Evolutionary conservation across 768 basidiomycete species (phyloP).

Genomic region (Royoungia palumana): DNA sequence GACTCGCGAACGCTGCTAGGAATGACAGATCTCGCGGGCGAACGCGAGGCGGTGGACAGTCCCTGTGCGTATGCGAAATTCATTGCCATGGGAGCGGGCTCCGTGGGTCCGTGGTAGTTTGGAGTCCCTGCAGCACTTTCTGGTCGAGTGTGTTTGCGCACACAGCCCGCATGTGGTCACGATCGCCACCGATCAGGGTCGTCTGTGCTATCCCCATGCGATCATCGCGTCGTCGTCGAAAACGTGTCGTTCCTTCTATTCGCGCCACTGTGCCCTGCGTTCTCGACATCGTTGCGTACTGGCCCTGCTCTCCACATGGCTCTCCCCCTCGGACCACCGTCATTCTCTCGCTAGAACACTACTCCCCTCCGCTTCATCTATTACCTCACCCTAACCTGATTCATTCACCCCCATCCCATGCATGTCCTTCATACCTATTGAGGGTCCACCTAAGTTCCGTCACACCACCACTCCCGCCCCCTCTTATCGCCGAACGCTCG

Average conservation of each 20-base stretch:
- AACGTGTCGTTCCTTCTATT: slow-evolving; percentile 19
- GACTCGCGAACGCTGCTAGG: too few species aligned
- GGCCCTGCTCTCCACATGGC: too few species aligned
- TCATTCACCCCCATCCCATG: slow-evolving; percentile 49
- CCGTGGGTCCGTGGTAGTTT: slow-evolving; percentile 11
- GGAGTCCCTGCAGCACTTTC: not conserved
- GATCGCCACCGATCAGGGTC: slow-evolving; percentile 26
- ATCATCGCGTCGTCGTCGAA: slow-evolving; percentile 25
- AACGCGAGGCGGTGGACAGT: too few species aligned
- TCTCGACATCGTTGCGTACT: slow-evolving; percentile 11
- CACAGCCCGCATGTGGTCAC: not conserved
- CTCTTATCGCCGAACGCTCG: slow-evolving; percentile 31
- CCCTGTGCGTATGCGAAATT: slow-evolving; percentile 4
- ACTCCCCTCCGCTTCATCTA: too few species aligned
- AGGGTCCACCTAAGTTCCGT: slow-evolving; percentile 72
- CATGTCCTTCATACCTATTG: slow-evolving; percentile 64
- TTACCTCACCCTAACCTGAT: too few species aligned
- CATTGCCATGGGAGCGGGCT: slow-evolving; percentile 22
- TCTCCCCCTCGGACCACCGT: too few species aligned
- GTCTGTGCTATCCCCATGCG: not conserved
- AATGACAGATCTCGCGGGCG: too few species aligned
- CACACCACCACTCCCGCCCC: slow-evolving; percentile 44
- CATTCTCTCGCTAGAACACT: too few species aligned
- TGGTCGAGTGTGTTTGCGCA: slow-evolving; percentile 5
- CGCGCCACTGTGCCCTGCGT: slow-evolving; percentile 11